A percentile compares a stretch with the other conserved stretches of the same genome.
Evolutionary conservation across 768 basidiomycete species (phyloP).

Genomic region (Boletus sp.): DNA sequence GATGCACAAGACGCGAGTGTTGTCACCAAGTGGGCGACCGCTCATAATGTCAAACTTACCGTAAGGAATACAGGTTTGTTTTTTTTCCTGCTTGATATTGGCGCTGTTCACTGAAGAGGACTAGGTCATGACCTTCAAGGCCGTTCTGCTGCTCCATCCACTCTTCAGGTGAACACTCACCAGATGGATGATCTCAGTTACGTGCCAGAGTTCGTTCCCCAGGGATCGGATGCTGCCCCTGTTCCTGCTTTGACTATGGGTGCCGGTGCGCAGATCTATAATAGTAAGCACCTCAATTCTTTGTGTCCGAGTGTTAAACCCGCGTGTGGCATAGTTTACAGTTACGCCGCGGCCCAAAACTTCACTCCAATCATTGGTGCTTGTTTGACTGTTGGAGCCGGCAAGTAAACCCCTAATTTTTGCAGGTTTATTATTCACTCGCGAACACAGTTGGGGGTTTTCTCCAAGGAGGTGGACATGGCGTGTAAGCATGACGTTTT

Average conservation of each 20-base stretch:
- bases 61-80: conserved; percentile 22
- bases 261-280: conserved; percentile 14
- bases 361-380: conserved; percentile 16
- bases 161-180: conserved; percentile 25
- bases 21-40: conserved; percentile 19
- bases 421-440: background rate
- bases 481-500: conserved; percentile 16
- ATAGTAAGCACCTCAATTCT: conserved; percentile 3
- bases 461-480: conserved; percentile 48
- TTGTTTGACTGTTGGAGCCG: conserved; percentile 22
- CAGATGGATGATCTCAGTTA: conserved; percentile 10
- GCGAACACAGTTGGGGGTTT: conserved; percentile 43
- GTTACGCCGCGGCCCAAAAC: conserved; percentile 9
- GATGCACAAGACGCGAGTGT: conserved; percentile 20
- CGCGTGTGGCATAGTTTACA: conserved; percentile 12
- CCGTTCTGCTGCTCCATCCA: conserved; percentile 22
- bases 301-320: background rate
- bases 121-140: conserved; percentile 23
- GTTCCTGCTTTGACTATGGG: conserved; percentile 20
- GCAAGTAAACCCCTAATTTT: background rate
- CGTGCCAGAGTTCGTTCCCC: conserved; percentile 15
- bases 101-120: background rate
- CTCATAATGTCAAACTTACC: conserved; percentile 19
- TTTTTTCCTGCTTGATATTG: background rate
- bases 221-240: conserved; percentile 12